Conservation (phyloP, 2,329 filamentous ascomycete genomes). For the Myriosclerotinia duriaeana region DNA sequence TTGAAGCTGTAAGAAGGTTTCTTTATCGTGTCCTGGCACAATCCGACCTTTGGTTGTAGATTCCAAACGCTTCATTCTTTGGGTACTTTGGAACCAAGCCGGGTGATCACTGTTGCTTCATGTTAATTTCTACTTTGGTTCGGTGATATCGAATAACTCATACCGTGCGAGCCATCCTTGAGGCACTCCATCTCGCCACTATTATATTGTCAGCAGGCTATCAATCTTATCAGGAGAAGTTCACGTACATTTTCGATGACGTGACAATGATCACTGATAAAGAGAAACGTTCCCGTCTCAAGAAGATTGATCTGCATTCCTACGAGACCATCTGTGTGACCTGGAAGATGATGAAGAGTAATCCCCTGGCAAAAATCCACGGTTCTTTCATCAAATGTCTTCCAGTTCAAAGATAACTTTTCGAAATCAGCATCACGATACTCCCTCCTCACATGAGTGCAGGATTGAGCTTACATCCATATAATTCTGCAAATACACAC, state of each 20-base stretch:
- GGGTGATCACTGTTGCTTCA: slow-evolving; percentile 36
- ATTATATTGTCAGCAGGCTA: not conserved
- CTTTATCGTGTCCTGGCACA: slow-evolving; percentile 37
- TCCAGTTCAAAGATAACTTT: slow-evolving; percentile 45
- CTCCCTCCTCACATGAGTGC: not conserved
- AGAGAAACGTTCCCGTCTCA: slow-evolving; percentile 41
- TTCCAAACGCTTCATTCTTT: slow-evolving; percentile 39
- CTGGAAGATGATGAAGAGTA: slow-evolving; percentile 37
- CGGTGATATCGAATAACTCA: not conserved
- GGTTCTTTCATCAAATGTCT: slow-evolving; percentile 44
- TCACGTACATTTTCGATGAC: slow-evolving; percentile 39
- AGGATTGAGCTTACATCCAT: slow-evolving; percentile 30
- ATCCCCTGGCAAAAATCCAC: slow-evolving; percentile 46
- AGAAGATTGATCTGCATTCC: slow-evolving; percentile 41
- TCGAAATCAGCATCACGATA: not conserved
- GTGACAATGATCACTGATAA: slow-evolving; percentile 42
- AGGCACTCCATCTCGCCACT: slow-evolving; percentile 38
- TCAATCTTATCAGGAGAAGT: not conserved
- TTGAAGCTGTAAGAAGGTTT: slow-evolving; percentile 35
- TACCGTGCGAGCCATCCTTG: slow-evolving; percentile 42
- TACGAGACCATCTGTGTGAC: slow-evolving; percentile 37
- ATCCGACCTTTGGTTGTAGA: slow-evolving; percentile 36
- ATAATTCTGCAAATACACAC: slow-evolving; percentile 44
- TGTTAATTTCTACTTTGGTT: slow-evolving; percentile 13
- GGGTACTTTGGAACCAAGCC: slow-evolving; percentile 41